Evolutionary conservation across 495 filamentous ascomycete species (phyloP).

Genomic region (Daldinia caldariorum): DNA sequence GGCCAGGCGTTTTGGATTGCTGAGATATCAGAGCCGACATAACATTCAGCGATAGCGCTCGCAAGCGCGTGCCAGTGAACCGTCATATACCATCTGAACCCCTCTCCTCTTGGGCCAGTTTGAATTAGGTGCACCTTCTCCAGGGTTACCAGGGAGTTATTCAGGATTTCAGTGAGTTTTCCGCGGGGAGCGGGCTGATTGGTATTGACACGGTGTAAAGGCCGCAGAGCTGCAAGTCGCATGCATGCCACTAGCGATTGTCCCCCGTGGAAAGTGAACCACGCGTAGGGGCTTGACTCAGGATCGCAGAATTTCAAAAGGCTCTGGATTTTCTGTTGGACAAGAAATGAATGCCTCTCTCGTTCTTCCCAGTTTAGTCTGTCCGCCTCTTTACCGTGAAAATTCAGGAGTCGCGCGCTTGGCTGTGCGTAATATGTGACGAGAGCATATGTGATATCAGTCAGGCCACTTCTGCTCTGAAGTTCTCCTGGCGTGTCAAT

Average conservation of each 20-base stretch:
- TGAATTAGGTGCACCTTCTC: constrained; percentile 31
- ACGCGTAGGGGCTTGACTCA: constrained; percentile 29
- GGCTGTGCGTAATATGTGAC: constrained; percentile 24
- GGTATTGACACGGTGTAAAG: constrained; percentile 1
- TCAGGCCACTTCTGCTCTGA: constrained; percentile 11
- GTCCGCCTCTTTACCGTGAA: background rate
- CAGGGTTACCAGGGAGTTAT: constrained; percentile 10
- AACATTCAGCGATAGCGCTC: constrained; percentile 33
- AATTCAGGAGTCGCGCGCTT: constrained; percentile 23
- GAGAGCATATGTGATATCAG: constrained; percentile 31
- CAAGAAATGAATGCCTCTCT: constrained; percentile 5
- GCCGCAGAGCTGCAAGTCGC: constrained; percentile 19
- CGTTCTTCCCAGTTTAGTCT: constrained; percentile 12
- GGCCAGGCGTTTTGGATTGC: constrained; percentile 30
- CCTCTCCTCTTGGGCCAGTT: constrained; percentile 26
- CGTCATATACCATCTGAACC: constrained; percentile 28
- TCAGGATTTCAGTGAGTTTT: constrained; percentile 4
- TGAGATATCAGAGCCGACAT: constrained; percentile 20
- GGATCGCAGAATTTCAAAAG: constrained; percentile 37
- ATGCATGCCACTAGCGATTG: constrained; percentile 24
- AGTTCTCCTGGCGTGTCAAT: constrained; percentile 6
- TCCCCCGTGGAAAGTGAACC: constrained; percentile 29
- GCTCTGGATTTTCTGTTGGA: constrained; percentile 18
- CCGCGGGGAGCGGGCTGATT: background rate
- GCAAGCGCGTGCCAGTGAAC: constrained; percentile 33